phyloP scores from a whole-genome alignment of 768 basidiomycete species.

The Chalciporus sphaerocephalus region DNA sequence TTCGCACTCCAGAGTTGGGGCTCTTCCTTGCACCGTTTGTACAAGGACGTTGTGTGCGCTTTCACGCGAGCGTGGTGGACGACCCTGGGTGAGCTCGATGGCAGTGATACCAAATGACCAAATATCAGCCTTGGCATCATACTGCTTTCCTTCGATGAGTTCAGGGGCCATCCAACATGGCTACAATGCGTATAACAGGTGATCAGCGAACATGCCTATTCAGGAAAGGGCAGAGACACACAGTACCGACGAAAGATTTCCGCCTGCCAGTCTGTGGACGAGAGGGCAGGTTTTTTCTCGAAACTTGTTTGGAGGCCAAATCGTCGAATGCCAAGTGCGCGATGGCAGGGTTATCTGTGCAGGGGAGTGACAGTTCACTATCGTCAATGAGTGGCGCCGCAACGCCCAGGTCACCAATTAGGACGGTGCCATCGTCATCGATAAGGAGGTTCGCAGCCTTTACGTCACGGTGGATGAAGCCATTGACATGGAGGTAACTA shows the following conservation, averaged over 20 bases:
- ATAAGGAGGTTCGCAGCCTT: constrained; percentile 93
- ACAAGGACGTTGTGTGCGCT: constrained; percentile 69
- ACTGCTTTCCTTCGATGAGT: constrained; percentile 77
- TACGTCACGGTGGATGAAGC: constrained; percentile 89
- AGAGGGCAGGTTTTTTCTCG: constrained; percentile 4
- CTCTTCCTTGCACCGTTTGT: constrained; percentile 74
- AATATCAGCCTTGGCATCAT: constrained; percentile 86
- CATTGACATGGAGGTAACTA: constrained; percentile 85
- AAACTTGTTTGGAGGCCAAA: constrained; percentile 11
- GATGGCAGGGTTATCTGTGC: constrained; percentile 14
- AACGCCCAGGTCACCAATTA: constrained; percentile 90
- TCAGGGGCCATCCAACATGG: constrained; percentile 99
- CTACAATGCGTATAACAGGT: constrained; percentile 27
- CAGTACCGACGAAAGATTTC: constrained; percentile 90
- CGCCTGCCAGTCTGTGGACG: constrained; percentile 66
- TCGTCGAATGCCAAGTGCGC: constrained; percentile 37
- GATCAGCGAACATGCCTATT: constrained; percentile 1
- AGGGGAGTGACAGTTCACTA: constrained; percentile 35
- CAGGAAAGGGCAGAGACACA: constrained; percentile 30
- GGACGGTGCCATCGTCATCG: constrained; percentile 85
- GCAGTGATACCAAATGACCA: constrained; percentile 98
- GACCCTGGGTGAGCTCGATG: constrained; percentile 81
- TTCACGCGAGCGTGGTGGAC: constrained; percentile 79
- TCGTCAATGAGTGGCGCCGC: constrained; percentile 80
- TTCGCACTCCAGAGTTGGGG: constrained; percentile 73